Evolutionary conservation across 2,329 filamentous ascomycete genomes (phyloP), one percentile per base, ranked within the genome.

Genomic region (Furcasterigmium furcatum): DNA sequence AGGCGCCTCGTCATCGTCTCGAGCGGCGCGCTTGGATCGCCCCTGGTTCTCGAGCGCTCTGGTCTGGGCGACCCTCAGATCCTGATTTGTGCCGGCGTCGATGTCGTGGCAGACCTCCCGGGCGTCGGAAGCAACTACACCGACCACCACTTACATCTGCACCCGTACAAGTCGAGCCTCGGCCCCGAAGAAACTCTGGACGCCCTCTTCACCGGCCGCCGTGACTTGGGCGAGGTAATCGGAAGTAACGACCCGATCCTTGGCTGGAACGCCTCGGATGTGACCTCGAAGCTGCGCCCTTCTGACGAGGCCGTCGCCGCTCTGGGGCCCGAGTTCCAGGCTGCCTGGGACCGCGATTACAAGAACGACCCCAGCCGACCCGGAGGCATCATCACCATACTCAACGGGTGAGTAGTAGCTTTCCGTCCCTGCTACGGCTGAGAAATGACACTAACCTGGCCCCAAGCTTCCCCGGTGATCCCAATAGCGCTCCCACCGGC

Each of bases 1-100:
- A 67, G 69, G 7, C 82, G 77, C 59, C 62, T 82, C 16, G 79
- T 85, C 4, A 55, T 74, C 5, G 51, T 72, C 1, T 66, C 68
- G 2, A 66, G 68, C 5, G 80, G 80, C 10, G 71, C 77, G 0
- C 65, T 73, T 5, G 74, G 75, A 2, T 77, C 78, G 0, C 78
- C 80, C 0, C 60, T 64, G 0, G 68, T 86, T 2, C 71, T 87
- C 0, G 80, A 86, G 57, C 66, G 82, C 18, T 86, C 82, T 1
- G 83, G 83, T 8, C 55, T 87, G 2, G 81, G 80, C n/a, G 66
- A 70, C 38, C 63, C 68, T 1, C 64, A 68, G 12, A 54, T 81
- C 6, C 68, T 85, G 2, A 56, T 69, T 34, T 63, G 61, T n/a
- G 68, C 72, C 0, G 71, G 68, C 1, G 69, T 83, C 3, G 64